A percentile compares a stretch with the other conserved stretches of the same genome.
These are phyloP conservation scores for Nicotiana paniculata DNA, from an alignment of 257 asterid species.

Conservation along the genomic window DNA sequence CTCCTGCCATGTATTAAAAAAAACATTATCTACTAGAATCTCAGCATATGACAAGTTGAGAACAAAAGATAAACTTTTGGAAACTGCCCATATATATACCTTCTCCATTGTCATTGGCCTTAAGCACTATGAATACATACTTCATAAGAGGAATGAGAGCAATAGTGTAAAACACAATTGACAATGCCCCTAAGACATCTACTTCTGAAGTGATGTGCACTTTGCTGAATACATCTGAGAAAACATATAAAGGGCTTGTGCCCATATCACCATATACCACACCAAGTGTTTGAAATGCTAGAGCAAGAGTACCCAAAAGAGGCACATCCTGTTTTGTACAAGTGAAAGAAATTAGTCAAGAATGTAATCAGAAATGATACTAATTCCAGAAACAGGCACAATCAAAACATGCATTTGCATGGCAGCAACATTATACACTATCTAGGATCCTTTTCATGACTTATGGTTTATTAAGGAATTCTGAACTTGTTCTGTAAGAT, in stretches of 20 bases:
- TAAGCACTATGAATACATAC: constrained; percentile 84
- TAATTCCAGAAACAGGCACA: neutral
- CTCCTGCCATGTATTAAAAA: constrained; percentile 58
- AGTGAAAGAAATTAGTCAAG: neutral
- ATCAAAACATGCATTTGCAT: neutral
- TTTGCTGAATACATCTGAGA: constrained; percentile 82
- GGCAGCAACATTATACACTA: neutral
- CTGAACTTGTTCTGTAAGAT: neutral
- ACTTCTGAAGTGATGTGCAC: constrained; percentile 76
- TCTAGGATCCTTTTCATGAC: neutral
- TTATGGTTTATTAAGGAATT: neutral
- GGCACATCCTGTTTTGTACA: constrained; percentile 50
- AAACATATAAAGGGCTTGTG: constrained; percentile 86
- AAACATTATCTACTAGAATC: neutral
- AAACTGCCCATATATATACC: constrained; percentile 33
- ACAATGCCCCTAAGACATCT: constrained; percentile 82
- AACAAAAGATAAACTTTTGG: neutral
- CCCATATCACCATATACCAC: constrained; percentile 99
- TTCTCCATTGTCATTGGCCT: constrained; percentile 93
- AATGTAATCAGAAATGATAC: neutral
- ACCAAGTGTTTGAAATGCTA: constrained; percentile 97
- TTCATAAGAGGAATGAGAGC: constrained; percentile 74
- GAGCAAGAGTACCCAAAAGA: constrained; percentile 52
- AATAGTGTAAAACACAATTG: constrained; percentile 89
- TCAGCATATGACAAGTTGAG: neutral